phyloP scores from a whole-genome alignment of 2,329 filamentous ascomycete species.

The Chaetomium olivaceum region DNA sequence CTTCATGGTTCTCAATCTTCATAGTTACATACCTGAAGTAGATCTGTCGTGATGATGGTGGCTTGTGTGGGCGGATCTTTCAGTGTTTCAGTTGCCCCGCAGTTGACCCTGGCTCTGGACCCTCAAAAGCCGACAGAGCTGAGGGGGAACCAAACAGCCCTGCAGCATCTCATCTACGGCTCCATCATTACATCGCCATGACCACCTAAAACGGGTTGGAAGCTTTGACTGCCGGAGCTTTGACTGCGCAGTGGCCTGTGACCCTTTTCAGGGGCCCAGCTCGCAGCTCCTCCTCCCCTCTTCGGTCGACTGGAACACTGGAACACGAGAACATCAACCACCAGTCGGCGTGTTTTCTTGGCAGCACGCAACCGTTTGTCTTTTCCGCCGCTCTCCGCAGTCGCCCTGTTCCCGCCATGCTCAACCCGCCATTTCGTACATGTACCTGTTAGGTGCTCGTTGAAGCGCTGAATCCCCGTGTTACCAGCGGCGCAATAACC shows the following conservation, averaged over 20 bases:
- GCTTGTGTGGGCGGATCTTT: neutral
- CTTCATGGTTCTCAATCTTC: no score
- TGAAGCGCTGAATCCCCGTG: slow-evolving; percentile 4
- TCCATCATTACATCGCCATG: slow-evolving; percentile 23
- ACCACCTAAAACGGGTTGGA: slow-evolving; percentile 10
- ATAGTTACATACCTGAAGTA: no score
- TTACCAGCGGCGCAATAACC: slow-evolving; percentile 4
- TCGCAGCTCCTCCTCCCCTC: neutral
- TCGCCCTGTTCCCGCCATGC: slow-evolving; percentile 1
- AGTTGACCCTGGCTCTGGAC: neutral
- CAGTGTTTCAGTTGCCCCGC: slow-evolving; percentile 6
- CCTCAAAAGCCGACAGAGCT: slow-evolving; percentile 11
- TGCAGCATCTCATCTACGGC: neutral
- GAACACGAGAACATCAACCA: no score
- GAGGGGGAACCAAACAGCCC: neutral
- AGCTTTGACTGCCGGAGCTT: neutral
- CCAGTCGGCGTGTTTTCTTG: slow-evolving; percentile 3
- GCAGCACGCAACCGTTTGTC: slow-evolving; percentile 5
- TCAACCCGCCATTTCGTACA: slow-evolving; percentile 3
- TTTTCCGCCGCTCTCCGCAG: slow-evolving; percentile 12
- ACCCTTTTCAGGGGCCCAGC: neutral
- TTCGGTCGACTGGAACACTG: neutral
- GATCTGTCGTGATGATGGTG: no score
- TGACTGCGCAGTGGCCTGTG: neutral
- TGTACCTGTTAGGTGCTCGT: no score